Evolutionary conservation across 2,329 filamentous ascomycete species (phyloP).

Genomic region (Aspergillus novoparasiticus): DNA sequence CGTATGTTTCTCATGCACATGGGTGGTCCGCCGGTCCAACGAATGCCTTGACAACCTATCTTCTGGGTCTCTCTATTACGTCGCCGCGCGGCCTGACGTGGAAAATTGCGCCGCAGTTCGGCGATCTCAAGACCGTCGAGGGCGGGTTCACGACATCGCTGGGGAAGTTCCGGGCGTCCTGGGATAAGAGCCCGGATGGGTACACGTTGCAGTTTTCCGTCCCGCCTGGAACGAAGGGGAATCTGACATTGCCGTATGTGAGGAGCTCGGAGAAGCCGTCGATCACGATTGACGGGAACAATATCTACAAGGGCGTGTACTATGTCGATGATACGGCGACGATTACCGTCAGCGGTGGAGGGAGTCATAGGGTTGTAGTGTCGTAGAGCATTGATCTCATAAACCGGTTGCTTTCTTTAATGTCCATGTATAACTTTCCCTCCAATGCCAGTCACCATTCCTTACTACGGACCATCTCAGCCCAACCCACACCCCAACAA

Average conservation of each 20-base stretch:
- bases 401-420: background rate
- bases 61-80: conserved; percentile 48
- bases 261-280: conserved; percentile 23
- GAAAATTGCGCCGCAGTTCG: conserved; percentile 49
- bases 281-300: conserved; percentile 27
- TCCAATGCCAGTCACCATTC: background rate
- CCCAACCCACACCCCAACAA: background rate
- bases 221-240: conserved; percentile 24
- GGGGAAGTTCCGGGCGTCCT: conserved; percentile 39
- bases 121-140: conserved; percentile 46
- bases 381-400: conserved; percentile 20
- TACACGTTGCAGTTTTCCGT: conserved; percentile 28
- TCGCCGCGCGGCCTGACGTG: conserved; percentile 45
- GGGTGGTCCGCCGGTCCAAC: conserved; percentile 49
- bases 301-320: conserved; percentile 19
- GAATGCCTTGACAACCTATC: conserved; percentile 46
- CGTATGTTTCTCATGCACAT: conserved; percentile 31
- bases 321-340: conserved; percentile 25
- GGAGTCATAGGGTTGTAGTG: conserved; percentile 27
- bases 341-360: conserved; percentile 23
- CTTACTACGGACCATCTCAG: background rate
- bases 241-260: conserved; percentile 27
- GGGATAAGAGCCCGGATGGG: conserved; percentile 17
- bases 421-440: background rate
- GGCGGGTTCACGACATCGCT: conserved; percentile 51